Percentiles rank a stretch among this genome's conserved stretches.
Evolutionary conservation across 2,329 filamentous ascomycete species (phyloP).

Genomic region (Elsinoe perseae): DNA sequence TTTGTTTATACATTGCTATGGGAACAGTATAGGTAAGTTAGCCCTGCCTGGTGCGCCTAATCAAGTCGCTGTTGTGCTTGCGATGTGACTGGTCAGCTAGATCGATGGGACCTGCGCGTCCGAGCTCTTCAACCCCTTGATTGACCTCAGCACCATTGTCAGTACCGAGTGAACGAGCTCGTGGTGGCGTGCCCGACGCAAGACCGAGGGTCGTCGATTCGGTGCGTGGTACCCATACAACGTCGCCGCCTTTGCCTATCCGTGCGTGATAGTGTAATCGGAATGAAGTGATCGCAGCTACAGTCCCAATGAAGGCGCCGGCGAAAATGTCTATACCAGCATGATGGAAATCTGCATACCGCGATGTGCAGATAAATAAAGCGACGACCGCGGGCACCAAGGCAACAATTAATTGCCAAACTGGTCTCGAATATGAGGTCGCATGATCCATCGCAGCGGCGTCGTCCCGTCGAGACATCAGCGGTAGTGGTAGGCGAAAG

Average conservation of each 20-base stretch:
- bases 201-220: neutral
- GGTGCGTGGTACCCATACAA: neutral
- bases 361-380: slow-evolving; percentile 71
- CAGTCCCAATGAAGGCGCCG: slow-evolving; percentile 69
- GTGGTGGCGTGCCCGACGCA: neutral
- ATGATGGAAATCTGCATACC: slow-evolving; percentile 83
- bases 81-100: too few relatives aligned
- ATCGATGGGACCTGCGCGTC: neutral
- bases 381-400: slow-evolving; percentile 43
- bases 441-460: neutral
- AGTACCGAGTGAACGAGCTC: neutral
- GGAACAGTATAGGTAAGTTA: too few relatives aligned
- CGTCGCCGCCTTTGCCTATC: neutral
- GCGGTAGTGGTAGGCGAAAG: neutral
- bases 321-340: slow-evolving; percentile 88
- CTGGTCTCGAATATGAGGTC: neutral
- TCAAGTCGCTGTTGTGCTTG: neutral
- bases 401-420: neutral
- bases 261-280: slow-evolving; percentile 63
- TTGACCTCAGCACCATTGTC: neutral
- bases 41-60: neutral
- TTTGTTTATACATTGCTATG: too few relatives aligned
- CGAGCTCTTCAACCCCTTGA: neutral
- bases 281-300: slow-evolving; percentile 67
- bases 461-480: neutral